Evolutionary conservation across 345 rosid genomes (phyloP).

Genomic region (Rhizophora mangle): DNA sequence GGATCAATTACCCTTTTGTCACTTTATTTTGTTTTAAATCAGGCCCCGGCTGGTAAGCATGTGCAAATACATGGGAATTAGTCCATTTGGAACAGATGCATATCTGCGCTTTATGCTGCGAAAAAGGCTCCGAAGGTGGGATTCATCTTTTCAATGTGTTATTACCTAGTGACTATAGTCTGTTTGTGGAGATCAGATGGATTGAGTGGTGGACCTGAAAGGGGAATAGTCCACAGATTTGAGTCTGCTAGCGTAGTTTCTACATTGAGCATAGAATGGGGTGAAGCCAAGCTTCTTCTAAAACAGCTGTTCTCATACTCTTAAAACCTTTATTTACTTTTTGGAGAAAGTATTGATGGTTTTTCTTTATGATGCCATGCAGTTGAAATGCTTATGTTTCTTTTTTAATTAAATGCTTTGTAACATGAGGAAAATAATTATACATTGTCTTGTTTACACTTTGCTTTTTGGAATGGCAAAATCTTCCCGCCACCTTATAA

Average conservation of each 20-base stretch:
- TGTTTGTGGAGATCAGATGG: not conserved
- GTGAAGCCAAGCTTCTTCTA: not conserved
- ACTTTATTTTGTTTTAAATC: constrained; percentile 8
- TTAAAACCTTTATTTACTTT: not conserved
- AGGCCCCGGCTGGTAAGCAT: constrained; percentile 92
- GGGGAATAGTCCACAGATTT: not conserved
- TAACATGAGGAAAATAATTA: no score
- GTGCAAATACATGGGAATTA: constrained; percentile 99
- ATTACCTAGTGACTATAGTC: not conserved
- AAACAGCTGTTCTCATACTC: not conserved
- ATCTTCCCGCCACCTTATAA: not conserved
- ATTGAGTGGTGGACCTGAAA: not conserved
- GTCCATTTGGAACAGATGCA: constrained; percentile 93
- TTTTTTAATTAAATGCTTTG: not conserved
- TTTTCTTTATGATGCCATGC: not conserved
- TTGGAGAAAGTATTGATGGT: not conserved
- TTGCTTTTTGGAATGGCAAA: no score
- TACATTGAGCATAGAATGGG: not conserved
- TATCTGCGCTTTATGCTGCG: constrained; percentile 93
- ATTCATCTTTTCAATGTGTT: constrained; percentile 8
- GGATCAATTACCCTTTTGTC: not conserved
- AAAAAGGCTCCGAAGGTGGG: constrained; percentile 79
- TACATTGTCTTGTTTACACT: no score
- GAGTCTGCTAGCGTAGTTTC: not conserved
- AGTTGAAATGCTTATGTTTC: not conserved